phyloP scores from a whole-genome alignment of 2,329 filamentous ascomycete genomes.

The Exophiala calicioides region DNA sequence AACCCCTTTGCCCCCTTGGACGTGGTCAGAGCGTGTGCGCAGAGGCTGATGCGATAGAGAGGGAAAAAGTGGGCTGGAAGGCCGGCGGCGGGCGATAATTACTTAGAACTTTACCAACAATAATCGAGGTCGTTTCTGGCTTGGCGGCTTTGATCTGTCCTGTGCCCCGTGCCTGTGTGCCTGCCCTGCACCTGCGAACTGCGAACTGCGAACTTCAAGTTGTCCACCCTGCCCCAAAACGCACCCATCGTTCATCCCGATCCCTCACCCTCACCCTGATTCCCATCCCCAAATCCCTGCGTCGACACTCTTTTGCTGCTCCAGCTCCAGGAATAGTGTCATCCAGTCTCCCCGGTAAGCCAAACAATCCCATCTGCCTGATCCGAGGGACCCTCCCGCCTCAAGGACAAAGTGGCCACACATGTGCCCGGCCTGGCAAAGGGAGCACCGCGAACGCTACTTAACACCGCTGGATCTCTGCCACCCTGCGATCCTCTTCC shows the following conservation, averaged over 20 bases:
- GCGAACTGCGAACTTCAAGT: constrained; percentile 18
- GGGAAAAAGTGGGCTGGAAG: no score
- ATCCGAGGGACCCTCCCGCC: background rate
- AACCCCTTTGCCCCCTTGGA: no score
- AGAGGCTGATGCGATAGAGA: no score
- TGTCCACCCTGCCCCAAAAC: constrained; percentile 16
- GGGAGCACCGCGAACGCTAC: constrained; percentile 8
- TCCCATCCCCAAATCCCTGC: constrained; percentile 11
- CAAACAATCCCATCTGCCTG: constrained; percentile 28
- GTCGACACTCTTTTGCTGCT: constrained; percentile 24
- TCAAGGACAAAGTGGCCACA: constrained; percentile 34
- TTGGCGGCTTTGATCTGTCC: constrained; percentile 16
- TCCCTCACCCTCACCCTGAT: constrained; percentile 17
- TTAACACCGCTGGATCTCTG: constrained; percentile 13
- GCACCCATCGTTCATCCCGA: constrained; percentile 18
- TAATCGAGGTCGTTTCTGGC: constrained; percentile 7
- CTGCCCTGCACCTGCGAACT: no score
- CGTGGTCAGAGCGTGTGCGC: no score
- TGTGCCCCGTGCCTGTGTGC: no score
- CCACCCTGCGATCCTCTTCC: constrained; percentile 1
- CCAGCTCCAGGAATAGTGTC: constrained; percentile 20
- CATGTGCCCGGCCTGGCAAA: constrained; percentile 22
- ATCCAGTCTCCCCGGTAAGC: constrained; percentile 26
- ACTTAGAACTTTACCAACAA: no score
- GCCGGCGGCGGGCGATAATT: no score